Evolutionary conservation across 768 basidiomycete genomes (phyloP).

Genomic region (Boletus rubroflammeus): DNA sequence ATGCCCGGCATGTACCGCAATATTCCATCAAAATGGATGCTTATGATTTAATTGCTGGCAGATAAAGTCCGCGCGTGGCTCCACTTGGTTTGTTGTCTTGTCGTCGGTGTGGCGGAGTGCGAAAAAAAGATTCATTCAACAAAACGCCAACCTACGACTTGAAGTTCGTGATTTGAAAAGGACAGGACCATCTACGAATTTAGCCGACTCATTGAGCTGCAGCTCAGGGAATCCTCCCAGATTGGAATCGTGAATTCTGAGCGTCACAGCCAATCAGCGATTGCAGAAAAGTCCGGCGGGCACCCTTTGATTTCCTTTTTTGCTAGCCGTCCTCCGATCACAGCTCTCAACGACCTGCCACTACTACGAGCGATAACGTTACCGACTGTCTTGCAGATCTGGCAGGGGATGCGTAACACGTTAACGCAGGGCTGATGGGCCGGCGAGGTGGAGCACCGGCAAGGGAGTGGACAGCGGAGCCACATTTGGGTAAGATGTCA

Average conservation of each 20-base stretch:
- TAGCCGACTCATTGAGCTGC: not conserved
- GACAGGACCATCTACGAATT: not conserved
- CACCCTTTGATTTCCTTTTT: not conserved
- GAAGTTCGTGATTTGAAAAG: conserved; percentile 3
- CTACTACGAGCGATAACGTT: not conserved
- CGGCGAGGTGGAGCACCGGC: not conserved
- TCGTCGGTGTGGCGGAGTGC: not conserved
- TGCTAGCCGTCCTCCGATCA: not conserved
- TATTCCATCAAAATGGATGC: conserved; percentile 10
- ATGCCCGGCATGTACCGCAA: conserved; percentile 1
- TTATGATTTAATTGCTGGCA: not conserved
- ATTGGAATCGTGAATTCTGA: not conserved
- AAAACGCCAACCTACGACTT: not conserved
- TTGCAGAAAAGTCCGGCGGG: not conserved
- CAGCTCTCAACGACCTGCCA: too few relatives aligned
- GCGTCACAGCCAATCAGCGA: not conserved
- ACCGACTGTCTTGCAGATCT: not conserved
- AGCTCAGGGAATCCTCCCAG: not conserved
- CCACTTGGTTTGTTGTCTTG: not conserved
- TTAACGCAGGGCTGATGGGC: conserved; percentile 17
- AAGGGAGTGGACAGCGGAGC: too few relatives aligned
- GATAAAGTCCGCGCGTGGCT: conserved; percentile 14
- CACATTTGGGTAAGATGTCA: not conserved
- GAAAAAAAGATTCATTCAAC: not conserved
- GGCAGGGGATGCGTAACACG: conserved; percentile 6